Conservation (phyloP, 1,139 yeast species). For the Sugiyamaella paludigena region DNA sequence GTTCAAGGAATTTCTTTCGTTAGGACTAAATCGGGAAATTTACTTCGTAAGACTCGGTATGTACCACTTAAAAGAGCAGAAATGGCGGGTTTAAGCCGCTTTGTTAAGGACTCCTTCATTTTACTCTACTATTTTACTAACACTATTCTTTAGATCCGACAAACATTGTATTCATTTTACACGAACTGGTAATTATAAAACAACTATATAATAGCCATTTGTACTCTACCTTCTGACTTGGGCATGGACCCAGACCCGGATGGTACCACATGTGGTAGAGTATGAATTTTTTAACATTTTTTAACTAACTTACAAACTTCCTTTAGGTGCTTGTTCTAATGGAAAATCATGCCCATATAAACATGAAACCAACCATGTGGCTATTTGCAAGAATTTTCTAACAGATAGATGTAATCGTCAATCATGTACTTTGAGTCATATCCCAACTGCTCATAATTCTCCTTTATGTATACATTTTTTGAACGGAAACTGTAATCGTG, state of each 20-base stretch:
- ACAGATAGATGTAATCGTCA: conserved; percentile 48
- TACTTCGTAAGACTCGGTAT: conserved; percentile 19
- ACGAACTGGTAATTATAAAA: conserved; percentile 31
- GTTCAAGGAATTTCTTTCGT: conserved; percentile 32
- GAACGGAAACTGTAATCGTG: conserved; percentile 53
- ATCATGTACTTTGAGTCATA: conserved; percentile 59
- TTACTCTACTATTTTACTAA: not conserved
- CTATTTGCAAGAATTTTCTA: conserved; percentile 54
- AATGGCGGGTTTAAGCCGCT: no score
- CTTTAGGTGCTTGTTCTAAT: conserved; percentile 51
- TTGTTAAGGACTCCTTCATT: no score
- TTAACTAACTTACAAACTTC: conserved; percentile 7
- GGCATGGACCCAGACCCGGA: not conserved
- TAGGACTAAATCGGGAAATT: conserved; percentile 33
- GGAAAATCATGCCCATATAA: conserved; percentile 53
- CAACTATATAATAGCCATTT: not conserved
- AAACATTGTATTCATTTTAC: conserved; percentile 35
- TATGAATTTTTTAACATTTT: no score
- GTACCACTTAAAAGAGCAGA: not conserved
- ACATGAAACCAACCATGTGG: conserved; percentile 53
- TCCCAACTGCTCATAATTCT: conserved; percentile 57
- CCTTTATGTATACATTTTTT: conserved; percentile 61
- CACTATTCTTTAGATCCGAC: conserved; percentile 4
- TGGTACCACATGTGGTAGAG: no score
- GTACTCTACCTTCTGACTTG: no score